Conservation (phyloP, 1,139 yeast genomes). For the Blastobotrys serpentis region DNA sequence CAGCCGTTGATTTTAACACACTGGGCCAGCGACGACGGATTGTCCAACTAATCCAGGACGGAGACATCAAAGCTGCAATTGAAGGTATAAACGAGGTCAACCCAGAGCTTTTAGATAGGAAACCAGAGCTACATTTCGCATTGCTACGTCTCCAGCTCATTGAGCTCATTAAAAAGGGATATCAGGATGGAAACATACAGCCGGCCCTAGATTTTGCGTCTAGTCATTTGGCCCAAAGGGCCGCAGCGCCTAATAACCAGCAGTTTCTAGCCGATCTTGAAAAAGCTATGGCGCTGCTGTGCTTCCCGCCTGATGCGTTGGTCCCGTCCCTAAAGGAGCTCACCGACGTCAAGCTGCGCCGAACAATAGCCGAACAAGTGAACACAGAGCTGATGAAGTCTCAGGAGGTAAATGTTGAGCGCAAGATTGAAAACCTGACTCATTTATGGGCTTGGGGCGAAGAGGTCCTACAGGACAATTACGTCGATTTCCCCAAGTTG, state of each 20-base stretch:
- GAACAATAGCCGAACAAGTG: constrained; percentile 40
- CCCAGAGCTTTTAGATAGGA: constrained; percentile 41
- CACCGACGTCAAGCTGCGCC: constrained; percentile 37
- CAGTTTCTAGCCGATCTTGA: constrained; percentile 39
- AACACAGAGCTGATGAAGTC: constrained; percentile 38
- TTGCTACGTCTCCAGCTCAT: constrained; percentile 41
- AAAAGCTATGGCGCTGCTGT: constrained; percentile 43
- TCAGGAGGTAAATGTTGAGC: constrained; percentile 37
- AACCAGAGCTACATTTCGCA: constrained; percentile 39
- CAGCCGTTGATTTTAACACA: constrained; percentile 28
- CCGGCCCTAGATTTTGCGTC: constrained; percentile 43
- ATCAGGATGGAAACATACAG: constrained; percentile 30
- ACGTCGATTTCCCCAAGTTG: constrained; percentile 30
- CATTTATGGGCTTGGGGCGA: constrained; percentile 41
- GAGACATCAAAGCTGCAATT: constrained; percentile 40
- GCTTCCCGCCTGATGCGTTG: constrained; percentile 39
- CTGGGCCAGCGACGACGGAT: constrained; percentile 38
- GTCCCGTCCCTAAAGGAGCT: constrained; percentile 37
- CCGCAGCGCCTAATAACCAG: constrained; percentile 32
- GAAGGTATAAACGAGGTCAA: constrained; percentile 41
- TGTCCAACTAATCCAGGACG: constrained; percentile 37
- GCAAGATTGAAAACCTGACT: constrained; percentile 37
- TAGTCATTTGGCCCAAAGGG: constrained; percentile 40
- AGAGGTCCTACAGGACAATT: constrained; percentile 28
- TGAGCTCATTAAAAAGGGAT: constrained; percentile 39